Base-by-base conservation (phyloP, 257 asterid genomes). In the Jaltomata sinuosa region DNA sequence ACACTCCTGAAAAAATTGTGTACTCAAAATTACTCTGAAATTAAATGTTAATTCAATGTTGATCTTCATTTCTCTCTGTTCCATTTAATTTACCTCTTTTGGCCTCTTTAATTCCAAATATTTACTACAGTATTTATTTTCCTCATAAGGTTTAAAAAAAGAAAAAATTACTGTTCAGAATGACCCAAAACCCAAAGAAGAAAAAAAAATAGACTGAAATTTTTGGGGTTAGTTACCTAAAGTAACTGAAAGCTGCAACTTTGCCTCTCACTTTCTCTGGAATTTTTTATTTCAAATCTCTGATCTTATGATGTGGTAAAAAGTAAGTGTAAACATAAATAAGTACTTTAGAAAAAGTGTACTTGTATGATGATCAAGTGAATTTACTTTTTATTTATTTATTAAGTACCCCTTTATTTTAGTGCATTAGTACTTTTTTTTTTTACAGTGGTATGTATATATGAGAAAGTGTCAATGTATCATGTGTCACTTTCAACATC, bases 21-120 rank as follows among this genome's bases (percentile, higher is more conserved):
- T 42, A 77, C 81, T 79, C 81, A 88, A 80, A n/a, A 65, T 81
- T 81, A 83, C 49, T 22, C 36, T 10, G 40, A 82, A 42, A 10
- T 40, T 83, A 86, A 49, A 57, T 72, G 83, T 77, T 57, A 76
- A 69, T 42, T 83, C 87, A 76, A 81, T 85, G 88, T 77, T 87
- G 89, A 89, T 89, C 74, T 81, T 91, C 91, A 91, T 88, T 74
- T 87, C 81, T 85, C 87, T 87, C 87, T 77, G 90, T 84, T 79
- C 87, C 88, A 31, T 49, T 84, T 62, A 55, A 45, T 36, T 82
- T 81, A 80, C 29, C 83, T 81, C 65, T 83, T 80, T 88, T 34
- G 74, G 84, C 55, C 83, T 79, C 49, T 72, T 47, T 36, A 38
- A 34, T 22, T 65, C 54, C 77, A 76, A 47, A 54, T 25, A 27